Base-by-base conservation (phyloP, 148 eudicot genomes). In the Fagopyrum tataricum region DNA sequence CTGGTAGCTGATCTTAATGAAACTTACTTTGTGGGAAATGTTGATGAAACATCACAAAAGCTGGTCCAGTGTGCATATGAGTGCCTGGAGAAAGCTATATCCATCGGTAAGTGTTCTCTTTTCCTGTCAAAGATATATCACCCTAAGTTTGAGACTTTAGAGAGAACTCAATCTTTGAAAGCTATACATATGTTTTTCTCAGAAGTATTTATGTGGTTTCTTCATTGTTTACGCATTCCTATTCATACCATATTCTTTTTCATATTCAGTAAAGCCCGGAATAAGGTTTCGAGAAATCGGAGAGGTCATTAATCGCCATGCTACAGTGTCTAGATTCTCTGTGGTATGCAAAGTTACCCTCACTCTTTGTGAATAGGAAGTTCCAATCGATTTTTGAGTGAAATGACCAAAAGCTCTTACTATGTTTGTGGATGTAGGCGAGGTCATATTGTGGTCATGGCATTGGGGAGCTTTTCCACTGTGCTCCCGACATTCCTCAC, bases 401-500 rank as follows among this genome's bases (percentile, higher is more conserved):
- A 24, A n/a, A 31, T 26, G 42, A 61, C n/a, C 39, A 44, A 56
- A 73, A 41, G 39, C 64, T 44, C 52, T 58, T 56, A 4, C 26
- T 20, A 18, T 72, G n/a, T 47, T 73, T 79, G 75, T 76, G 69
- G 48, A 64, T 79, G 71, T 75, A 95, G 99, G 99, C 88, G 72
- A 95, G 82, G 80, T 90, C 99, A 48, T 85, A 84, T 75, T 88
- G 93, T 79, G 98, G 98, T 76, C 98, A 95, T 85, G 98, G 99
- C 59, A 88, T 95, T 78, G 99, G 99, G 78, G 99, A 92, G 78
- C 99, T 92, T 74, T 95, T 95, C 87, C 99, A 95, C 56, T 91
- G 99, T 81, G 97, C 99, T 53, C 99, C 99, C 71, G 92, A 91
- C 78, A 92, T 95, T 81, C 99, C 99, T 76, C 99, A 91, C 75